A percentile compares a stretch with the other conserved stretches of the same genome.
phyloP scores from a whole-genome alignment of 129 eudicot species.

The Pulicaria dysenterica region DNA sequence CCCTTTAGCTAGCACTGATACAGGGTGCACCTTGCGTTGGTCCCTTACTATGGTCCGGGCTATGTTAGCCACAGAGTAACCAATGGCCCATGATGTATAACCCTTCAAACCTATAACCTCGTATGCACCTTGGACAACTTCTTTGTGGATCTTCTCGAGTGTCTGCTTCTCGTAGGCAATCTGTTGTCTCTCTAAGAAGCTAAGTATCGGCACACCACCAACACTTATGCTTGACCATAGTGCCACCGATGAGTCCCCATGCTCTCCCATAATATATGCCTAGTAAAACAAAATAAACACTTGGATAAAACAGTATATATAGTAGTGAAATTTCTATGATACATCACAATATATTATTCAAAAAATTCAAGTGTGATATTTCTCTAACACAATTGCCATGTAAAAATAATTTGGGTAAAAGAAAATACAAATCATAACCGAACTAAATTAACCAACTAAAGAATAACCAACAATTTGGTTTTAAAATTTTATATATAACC shows the following conservation, averaged over 20 bases:
- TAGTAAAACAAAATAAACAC: constrained; percentile 12
- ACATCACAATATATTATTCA: too few relatives aligned
- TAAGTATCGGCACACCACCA: constrained; percentile 87
- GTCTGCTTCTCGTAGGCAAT: constrained; percentile 73
- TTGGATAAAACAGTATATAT: too few relatives aligned
- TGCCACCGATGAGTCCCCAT: constrained; percentile 96
- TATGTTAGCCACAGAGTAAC: constrained; percentile 84
- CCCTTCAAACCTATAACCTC: constrained; percentile 87
- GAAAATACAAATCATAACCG: too few relatives aligned
- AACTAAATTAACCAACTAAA: too few relatives aligned
- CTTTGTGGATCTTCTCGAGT: constrained; percentile 68
- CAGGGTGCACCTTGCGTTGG: constrained; percentile 85
- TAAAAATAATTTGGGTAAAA: too few relatives aligned
- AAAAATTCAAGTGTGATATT: too few relatives aligned
- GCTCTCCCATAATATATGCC: constrained; percentile 98
- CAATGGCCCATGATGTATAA: constrained; percentile 98
- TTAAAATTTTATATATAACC: too few relatives aligned
- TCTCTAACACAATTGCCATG: too few relatives aligned
- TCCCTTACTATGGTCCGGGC: constrained; percentile 77
- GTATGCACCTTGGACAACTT: constrained; percentile 81
- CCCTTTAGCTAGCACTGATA: constrained; percentile 82
- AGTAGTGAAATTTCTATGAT: too few relatives aligned
- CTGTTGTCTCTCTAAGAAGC: constrained; percentile 68
- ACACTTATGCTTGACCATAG: constrained; percentile 96
- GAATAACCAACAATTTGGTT: too few relatives aligned